phyloP scores from a whole-genome alignment of 179 eudicot species.

The Camellia oleifera region DNA sequence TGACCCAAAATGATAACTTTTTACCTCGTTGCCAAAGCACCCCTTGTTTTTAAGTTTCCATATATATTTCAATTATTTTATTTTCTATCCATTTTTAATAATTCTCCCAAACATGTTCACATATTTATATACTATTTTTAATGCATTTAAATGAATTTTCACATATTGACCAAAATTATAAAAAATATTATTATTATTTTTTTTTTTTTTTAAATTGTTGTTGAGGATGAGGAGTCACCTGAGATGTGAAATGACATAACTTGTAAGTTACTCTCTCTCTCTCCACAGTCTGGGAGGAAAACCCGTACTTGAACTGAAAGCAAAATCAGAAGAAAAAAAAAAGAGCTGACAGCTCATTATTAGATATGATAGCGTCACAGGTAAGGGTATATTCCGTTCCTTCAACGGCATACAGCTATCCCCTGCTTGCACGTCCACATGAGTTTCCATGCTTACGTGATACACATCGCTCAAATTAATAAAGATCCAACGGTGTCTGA shows the following conservation, averaged over 20 bases:
- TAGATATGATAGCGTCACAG: background rate
- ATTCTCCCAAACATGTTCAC: too few relatives aligned
- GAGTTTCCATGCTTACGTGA: background rate
- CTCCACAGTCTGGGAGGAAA: background rate
- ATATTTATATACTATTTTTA: too few relatives aligned
- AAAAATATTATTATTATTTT: too few relatives aligned
- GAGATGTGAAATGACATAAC: background rate
- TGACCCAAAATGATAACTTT: too few relatives aligned
- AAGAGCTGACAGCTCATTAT: background rate
- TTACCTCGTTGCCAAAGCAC: too few relatives aligned
- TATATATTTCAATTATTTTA: too few relatives aligned
- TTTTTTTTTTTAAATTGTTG: background rate
- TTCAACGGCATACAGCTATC: background rate
- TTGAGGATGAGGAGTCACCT: background rate
- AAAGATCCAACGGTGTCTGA: slow-evolving; percentile 4
- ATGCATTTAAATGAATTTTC: too few relatives aligned
- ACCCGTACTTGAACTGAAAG: slow-evolving; percentile 13
- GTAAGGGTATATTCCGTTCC: slow-evolving; percentile 8
- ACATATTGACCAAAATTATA: too few relatives aligned
- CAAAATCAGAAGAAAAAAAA: background rate
- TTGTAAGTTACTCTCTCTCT: background rate
- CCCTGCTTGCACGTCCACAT: slow-evolving; percentile 13
- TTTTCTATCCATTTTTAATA: too few relatives aligned
- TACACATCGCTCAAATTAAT: background rate
- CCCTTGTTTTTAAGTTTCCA: too few relatives aligned